Evolutionary conservation across 768 basidiomycete genomes (phyloP).

Genomic region (Lactarius akahatsu): DNA sequence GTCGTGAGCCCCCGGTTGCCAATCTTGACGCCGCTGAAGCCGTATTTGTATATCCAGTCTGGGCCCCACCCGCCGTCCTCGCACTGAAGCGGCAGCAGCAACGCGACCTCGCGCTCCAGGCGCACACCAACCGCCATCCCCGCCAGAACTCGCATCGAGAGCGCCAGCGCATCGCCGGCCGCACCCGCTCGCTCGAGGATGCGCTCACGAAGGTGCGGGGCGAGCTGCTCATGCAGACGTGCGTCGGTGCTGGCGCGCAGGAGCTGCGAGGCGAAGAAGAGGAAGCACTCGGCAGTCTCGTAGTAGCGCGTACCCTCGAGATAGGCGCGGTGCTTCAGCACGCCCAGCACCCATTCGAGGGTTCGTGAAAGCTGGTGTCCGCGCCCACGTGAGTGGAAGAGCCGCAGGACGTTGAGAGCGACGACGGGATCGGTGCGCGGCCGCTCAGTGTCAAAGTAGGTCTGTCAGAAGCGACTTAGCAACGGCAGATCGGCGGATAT

Average conservation of each 20-base stretch:
- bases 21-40: slow-evolving; percentile 46
- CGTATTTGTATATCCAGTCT: slow-evolving; percentile 58
- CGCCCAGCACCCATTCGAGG: slow-evolving; percentile 49
- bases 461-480: slow-evolving; percentile 37
- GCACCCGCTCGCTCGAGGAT: slow-evolving; percentile 51
- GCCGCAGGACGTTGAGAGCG: slow-evolving; percentile 49
- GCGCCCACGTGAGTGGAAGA: slow-evolving; percentile 52
- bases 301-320: slow-evolving; percentile 57
- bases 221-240: slow-evolving; percentile 39
- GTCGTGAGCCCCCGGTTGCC: slow-evolving; percentile 57
- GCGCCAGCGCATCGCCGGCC: slow-evolving; percentile 51
- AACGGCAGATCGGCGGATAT: background rate
- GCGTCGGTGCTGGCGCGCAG: slow-evolving; percentile 38
- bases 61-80: slow-evolving; percentile 59
- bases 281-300: slow-evolving; percentile 50
- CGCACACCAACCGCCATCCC: slow-evolving; percentile 43
- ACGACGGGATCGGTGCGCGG: slow-evolving; percentile 55
- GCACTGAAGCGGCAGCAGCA: slow-evolving; percentile 48
- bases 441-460: slow-evolving; percentile 51
- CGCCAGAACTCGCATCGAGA: slow-evolving; percentile 55
- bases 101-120: slow-evolving; percentile 46
- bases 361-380: slow-evolving; percentile 46
- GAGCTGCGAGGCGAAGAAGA: slow-evolving; percentile 51
- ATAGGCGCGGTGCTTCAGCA: slow-evolving; percentile 53
- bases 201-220: slow-evolving; percentile 46